A percentile compares a stretch with the other conserved stretches of the same genome.
phyloP scores from a whole-genome alignment of 2,329 filamentous ascomycete genomes.

The Elsinoe australis region DNA sequence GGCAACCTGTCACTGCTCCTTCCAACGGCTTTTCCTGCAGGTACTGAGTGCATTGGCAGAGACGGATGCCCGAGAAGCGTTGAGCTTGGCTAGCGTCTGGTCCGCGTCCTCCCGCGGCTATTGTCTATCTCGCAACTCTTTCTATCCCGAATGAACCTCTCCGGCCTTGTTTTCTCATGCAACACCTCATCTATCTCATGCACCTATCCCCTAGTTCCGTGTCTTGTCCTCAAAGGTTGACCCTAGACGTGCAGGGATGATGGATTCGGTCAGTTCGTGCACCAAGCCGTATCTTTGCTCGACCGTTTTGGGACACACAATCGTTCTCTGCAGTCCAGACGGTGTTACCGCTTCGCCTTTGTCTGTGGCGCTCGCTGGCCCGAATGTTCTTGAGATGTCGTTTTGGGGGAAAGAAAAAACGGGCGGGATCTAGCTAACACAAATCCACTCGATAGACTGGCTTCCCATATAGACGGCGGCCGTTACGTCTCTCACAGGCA shows the following conservation, averaged over 20 bases:
- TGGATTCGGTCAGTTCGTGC: slow-evolving; percentile 3
- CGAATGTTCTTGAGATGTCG: neutral
- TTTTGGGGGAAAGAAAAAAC: slow-evolving; percentile 10
- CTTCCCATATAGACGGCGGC: slow-evolving; percentile 17
- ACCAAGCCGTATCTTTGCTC: slow-evolving; percentile 3
- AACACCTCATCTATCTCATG: slow-evolving; percentile 11
- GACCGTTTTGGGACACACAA: slow-evolving; percentile 14
- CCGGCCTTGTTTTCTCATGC: slow-evolving; percentile 1
- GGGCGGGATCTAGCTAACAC: slow-evolving; percentile 16
- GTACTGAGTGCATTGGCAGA: slow-evolving; percentile 3
- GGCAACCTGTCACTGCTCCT: slow-evolving; percentile 11
- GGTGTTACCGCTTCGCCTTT: neutral
- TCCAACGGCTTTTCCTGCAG: slow-evolving; percentile 13
- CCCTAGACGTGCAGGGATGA: slow-evolving; percentile 1
- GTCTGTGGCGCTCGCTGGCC: slow-evolving; percentile 5
- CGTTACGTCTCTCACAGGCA: slow-evolving; percentile 16
- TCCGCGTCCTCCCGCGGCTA: slow-evolving; percentile 11
- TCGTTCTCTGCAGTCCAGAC: slow-evolving; percentile 12
- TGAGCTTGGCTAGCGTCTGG: slow-evolving; percentile 7
- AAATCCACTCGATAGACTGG: slow-evolving; percentile 14
- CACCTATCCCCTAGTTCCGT: slow-evolving; percentile 3
- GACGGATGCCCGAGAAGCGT: slow-evolving; percentile 7
- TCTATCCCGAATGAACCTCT: neutral
- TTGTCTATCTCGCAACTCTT: slow-evolving; percentile 3
- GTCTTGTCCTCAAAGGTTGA: neutral